A percentile compares a stretch with the other conserved stretches of the same genome.
Evolutionary conservation across 176 grass and related monocot genomes (phyloP).

Genomic region (Paspalum vaginatum): DNA sequence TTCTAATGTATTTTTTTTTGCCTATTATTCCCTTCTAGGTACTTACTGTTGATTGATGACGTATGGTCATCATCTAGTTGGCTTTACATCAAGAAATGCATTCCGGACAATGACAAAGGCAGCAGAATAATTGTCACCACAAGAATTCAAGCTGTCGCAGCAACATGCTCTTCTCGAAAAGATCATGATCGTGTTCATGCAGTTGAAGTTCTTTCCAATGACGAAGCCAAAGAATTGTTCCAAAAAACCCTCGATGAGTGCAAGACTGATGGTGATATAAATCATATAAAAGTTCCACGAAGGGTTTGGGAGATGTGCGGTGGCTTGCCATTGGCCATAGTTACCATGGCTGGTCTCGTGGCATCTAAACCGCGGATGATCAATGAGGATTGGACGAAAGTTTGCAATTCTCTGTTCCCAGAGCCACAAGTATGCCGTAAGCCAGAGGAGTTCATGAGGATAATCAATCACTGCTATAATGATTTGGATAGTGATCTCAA

Average conservation of each 20-base stretch:
- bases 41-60: constrained; percentile 10
- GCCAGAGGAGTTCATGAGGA: not conserved
- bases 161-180: not conserved
- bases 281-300: not conserved
- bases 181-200: not conserved
- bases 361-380: not conserved
- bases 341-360: not conserved
- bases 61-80: not conserved
- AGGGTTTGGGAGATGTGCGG: not conserved
- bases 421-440: not conserved
- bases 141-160: not conserved
- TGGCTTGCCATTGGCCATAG: constrained; percentile 6
- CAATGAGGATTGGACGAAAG: fast-evolving
- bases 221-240: not conserved
- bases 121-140: constrained; percentile 3
- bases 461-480: not conserved
- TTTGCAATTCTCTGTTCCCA: not conserved
- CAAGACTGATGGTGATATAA: not conserved
- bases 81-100: not conserved
- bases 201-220: not conserved
- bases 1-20: not conserved
- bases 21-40: not conserved
- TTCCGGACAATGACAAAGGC: not conserved
- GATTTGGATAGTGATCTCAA: not conserved
- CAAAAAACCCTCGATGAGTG: not conserved